phyloP scores from a whole-genome alignment of 1,139 yeast genomes.

The Meyerozyma athensensis region DNA sequence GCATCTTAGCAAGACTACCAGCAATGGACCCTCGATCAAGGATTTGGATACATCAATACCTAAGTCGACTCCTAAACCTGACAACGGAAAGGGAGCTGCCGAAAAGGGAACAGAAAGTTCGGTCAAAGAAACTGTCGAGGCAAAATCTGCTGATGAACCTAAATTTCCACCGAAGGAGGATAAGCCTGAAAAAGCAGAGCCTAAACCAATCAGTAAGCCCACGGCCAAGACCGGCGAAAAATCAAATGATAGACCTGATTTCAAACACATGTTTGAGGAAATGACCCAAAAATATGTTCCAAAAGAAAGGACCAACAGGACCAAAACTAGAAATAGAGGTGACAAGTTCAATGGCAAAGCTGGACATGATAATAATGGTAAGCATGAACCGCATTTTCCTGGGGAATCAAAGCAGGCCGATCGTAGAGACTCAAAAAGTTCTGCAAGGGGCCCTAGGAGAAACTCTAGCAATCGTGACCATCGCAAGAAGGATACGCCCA shows the following conservation, averaged over 20 bases:
- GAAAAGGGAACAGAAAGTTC: not conserved
- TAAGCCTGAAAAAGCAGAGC: not conserved
- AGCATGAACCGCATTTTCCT: not conserved
- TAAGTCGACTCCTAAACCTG: not conserved
- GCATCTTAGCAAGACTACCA: not conserved
- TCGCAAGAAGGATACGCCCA: too few species aligned
- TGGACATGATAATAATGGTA: not conserved
- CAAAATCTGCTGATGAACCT: not conserved
- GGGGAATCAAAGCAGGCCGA: too few species aligned
- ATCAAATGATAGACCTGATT: not conserved
- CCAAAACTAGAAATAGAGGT: not conserved
- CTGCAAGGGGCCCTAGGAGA: too few species aligned
- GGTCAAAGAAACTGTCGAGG: constrained; percentile 1
- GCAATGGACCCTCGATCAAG: not conserved
- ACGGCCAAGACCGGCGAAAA: not conserved
- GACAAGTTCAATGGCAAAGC: too few species aligned
- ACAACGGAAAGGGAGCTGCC: not conserved
- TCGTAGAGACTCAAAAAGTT: too few species aligned
- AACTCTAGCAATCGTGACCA: too few species aligned
- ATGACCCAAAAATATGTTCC: not conserved
- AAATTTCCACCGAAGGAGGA: not conserved
- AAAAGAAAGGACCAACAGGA: constrained; percentile 2
- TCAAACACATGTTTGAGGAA: not conserved
- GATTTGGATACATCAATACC: not conserved
- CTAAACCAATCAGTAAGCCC: not conserved